Percentiles rank a stretch among this genome's conserved stretches.
Evolutionary conservation across 176 grass and related monocot genomes (phyloP).

Genomic region (maize (Zea mays)): DNA sequence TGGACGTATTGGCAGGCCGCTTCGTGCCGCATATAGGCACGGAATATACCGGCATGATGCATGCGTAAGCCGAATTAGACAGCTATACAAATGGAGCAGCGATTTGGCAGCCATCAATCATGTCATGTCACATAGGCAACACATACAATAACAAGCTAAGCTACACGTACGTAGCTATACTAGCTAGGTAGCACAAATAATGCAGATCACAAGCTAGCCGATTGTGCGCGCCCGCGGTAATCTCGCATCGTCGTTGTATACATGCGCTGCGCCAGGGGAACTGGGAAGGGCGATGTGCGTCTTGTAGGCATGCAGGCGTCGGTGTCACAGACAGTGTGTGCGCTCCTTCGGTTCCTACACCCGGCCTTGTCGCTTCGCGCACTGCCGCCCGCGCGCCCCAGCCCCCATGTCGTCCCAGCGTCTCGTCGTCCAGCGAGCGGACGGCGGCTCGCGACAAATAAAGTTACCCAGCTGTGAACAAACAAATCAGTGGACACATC

Average conservation of each 20-base stretch:
- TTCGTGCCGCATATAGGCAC: neutral
- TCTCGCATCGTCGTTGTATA: neutral
- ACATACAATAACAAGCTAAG: neutral
- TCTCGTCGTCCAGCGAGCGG: neutral
- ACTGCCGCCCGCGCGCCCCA: neutral
- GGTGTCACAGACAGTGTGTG: neutral
- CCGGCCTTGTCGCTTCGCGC: constrained; percentile 37
- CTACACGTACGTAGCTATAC: neutral
- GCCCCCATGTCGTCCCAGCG: neutral
- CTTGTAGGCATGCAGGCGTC: neutral
- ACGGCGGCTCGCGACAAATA: neutral
- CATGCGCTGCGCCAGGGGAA: too few relatives aligned
- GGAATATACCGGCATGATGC: constrained; percentile 39
- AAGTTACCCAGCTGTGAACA: neutral
- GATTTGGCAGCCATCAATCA: constrained; percentile 7
- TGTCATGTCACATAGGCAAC: neutral
- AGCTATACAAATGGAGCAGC: neutral
- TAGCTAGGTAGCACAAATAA: constrained; percentile 8
- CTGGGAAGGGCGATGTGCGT: neutral
- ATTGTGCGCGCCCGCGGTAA: neutral
- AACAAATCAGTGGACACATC: too few relatives aligned
- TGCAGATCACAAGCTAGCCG: neutral
- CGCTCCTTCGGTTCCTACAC: constrained; percentile 33
- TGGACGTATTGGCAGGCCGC: neutral
- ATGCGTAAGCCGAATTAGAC: constrained; percentile 14